Evolutionary conservation across 2,329 filamentous ascomycete species (phyloP).

Genomic region (Graphiopsis chlorocephala): DNA sequence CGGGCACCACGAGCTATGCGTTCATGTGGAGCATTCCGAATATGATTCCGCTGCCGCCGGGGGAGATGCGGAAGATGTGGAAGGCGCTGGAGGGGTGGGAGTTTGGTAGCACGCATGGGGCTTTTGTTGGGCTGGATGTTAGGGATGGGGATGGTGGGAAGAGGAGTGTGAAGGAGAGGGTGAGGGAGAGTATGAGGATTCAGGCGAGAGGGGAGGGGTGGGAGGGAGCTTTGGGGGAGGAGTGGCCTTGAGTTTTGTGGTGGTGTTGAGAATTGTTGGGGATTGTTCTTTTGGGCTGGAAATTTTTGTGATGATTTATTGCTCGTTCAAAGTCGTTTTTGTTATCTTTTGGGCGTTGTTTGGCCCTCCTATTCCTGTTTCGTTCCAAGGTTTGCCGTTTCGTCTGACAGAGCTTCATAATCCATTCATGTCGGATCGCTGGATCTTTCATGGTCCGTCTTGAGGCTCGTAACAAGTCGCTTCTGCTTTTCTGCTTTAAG

Average conservation of each 20-base stretch:
- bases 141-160: constrained; percentile 32
- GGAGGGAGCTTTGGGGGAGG: constrained; percentile 28
- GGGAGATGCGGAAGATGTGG: constrained; percentile 69
- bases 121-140: constrained; percentile 64
- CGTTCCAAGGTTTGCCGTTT: not conserved
- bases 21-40: constrained; percentile 80
- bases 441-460: not conserved
- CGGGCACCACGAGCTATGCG: constrained; percentile 53
- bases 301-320: not conserved
- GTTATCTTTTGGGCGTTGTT: not conserved
- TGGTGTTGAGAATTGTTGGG: not conserved
- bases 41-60: constrained; percentile 66
- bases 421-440: not conserved
- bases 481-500: not conserved
- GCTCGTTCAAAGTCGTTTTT: not conserved
- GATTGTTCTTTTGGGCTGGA: too few species aligned
- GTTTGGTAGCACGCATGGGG: constrained; percentile 66
- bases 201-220: constrained; percentile 48
- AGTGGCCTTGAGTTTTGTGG: constrained; percentile 12
- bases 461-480: not conserved
- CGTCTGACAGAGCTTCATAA: not conserved
- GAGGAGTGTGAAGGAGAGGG: constrained; percentile 56
- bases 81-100: constrained; percentile 58
- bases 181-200: constrained; percentile 75
- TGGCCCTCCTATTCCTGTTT: not conserved